Percentiles rank a stretch among this genome's conserved stretches.
Evolutionary conservation across 495 filamentous ascomycete species (phyloP).

Genomic region (Articulospora tetracladia): DNA sequence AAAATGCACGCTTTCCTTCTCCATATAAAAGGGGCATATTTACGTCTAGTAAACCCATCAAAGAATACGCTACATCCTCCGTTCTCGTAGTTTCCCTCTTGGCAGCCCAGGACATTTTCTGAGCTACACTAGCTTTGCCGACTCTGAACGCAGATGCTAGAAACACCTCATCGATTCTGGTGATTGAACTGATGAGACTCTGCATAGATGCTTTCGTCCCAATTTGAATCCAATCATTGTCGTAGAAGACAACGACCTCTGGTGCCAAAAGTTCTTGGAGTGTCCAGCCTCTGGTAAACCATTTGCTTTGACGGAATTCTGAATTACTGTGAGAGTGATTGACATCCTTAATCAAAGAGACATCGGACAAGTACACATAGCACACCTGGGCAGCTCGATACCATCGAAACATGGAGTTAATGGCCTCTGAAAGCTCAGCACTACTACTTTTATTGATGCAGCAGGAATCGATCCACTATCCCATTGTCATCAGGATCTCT

Average conservation of each 20-base stretch:
- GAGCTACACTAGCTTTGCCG: neutral
- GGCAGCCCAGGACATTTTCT: conserved; percentile 27
- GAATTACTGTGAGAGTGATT: too few relatives aligned
- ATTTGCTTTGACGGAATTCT: conserved; percentile 28
- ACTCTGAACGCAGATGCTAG: too few relatives aligned
- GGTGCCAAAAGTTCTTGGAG: conserved; percentile 20
- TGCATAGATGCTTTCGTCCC: neutral
- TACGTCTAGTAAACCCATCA: conserved; percentile 26
- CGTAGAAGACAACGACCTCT: neutral
- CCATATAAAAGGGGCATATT: conserved; percentile 31
- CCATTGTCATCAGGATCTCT: neutral
- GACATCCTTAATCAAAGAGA: too few relatives aligned
- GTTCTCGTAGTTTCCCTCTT: conserved; percentile 16
- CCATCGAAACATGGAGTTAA: conserved; percentile 35
- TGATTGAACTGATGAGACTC: neutral
- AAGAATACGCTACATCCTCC: conserved; percentile 27
- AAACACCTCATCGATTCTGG: neutral
- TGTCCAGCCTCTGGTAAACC: conserved; percentile 15
- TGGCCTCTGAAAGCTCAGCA: conserved; percentile 5
- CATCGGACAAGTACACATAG: conserved; percentile 14
- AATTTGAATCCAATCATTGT: neutral
- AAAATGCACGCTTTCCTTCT: conserved; percentile 26
- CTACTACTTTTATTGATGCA: neutral
- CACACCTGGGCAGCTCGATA: conserved; percentile 17
- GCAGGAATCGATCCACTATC: neutral